phyloP scores from a whole-genome alignment of 148 eudicot species.

The Pouteria glomerata region DNA sequence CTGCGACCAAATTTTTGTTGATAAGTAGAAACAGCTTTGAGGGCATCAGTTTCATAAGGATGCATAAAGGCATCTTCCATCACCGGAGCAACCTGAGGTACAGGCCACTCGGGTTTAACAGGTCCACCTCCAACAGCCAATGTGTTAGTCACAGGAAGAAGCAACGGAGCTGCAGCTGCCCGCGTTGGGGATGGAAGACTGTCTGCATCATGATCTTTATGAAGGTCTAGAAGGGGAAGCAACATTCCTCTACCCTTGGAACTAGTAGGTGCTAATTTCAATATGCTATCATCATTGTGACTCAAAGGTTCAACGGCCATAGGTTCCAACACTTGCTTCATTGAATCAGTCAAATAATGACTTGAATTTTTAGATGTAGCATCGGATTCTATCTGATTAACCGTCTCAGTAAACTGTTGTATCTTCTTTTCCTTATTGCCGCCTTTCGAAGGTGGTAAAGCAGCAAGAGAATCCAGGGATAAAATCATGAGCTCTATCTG shows the following conservation, averaged over 20 bases:
- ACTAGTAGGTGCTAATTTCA: slow-evolving; percentile 33
- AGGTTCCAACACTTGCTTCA: slow-evolving; percentile 22
- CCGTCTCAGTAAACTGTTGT: slow-evolving; percentile 26
- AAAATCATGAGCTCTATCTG: slow-evolving; percentile 57
- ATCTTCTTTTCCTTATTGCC: slow-evolving; percentile 35
- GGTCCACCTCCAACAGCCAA: slow-evolving; percentile 17
- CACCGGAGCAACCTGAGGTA: slow-evolving; percentile 26
- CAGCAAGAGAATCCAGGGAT: slow-evolving; percentile 26
- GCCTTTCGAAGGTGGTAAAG: slow-evolving; percentile 22
- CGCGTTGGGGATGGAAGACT: slow-evolving; percentile 96
- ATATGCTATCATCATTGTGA: slow-evolving; percentile 15
- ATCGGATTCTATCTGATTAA: slow-evolving; percentile 45
- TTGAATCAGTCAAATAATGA: slow-evolving; percentile 22
- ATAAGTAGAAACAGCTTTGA: slow-evolving; percentile 80
- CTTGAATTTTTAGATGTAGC: slow-evolving; percentile 29
- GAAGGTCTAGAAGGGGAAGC: slow-evolving; percentile 74
- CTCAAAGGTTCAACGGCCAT: slow-evolving; percentile 20
- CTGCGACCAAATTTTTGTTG: slow-evolving; percentile 82
- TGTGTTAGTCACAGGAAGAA: slow-evolving; percentile 26
- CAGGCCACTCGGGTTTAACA: slow-evolving; percentile 39
- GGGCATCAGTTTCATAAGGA: slow-evolving; percentile 81
- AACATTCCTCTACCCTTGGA: slow-evolving; percentile 41
- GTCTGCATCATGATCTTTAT: slow-evolving; percentile 83
- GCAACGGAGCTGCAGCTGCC: slow-evolving; percentile 34
- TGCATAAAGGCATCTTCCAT: slow-evolving; percentile 35